Evolutionary conservation across 2,329 filamentous ascomycete species (phyloP), one percentile per base, ranked within the genome.

Genomic region (Cladophialophora exuberans): DNA sequence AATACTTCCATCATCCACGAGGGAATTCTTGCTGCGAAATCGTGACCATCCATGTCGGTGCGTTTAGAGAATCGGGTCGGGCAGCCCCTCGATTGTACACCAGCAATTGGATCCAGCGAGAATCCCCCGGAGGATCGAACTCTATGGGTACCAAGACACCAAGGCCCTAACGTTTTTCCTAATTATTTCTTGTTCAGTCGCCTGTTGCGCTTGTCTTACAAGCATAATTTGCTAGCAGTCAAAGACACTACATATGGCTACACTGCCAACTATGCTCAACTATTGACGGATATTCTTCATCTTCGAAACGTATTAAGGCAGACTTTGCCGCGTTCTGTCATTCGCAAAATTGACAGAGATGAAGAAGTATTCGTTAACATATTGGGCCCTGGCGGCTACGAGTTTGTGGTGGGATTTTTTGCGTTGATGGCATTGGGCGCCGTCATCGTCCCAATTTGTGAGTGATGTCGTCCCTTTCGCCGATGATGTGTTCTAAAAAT

Each of bases 401-500:
- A 78, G 52, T 79, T 74, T 60, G 69, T 73, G 3, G 74, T 79
- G n/a, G 76, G 72, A 3, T 74, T 78, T 58, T 67, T 79, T 23
- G 72, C 76, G 3, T 69, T 77, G n/a, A 66, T 77, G 28, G 76
- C 77, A 6, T 57, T 77, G 2, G 76, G 76, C 15, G 77, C 73
- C 3, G 76, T 75, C 11, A 72, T 73, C 1, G 77, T 79, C 6
- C 77, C 76, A 3, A 71, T 79, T 49, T 65, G 52, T 66, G 10
- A 35, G 45, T 30, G 31, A 22, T 5, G n/a, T 44, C 9, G n/a
- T 11, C 4, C 20, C 2, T 15, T 15, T 25, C 33, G 13, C 7
- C 11, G 1, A 5, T 28, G 22, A 20, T 23, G 13, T 10, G 25
- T 13, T 28, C 44, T 22, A 49, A 6, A 10, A 17, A 22, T n/a